Conservation (phyloP, 164 flowering plant species). For the Malania oleifera region DNA sequence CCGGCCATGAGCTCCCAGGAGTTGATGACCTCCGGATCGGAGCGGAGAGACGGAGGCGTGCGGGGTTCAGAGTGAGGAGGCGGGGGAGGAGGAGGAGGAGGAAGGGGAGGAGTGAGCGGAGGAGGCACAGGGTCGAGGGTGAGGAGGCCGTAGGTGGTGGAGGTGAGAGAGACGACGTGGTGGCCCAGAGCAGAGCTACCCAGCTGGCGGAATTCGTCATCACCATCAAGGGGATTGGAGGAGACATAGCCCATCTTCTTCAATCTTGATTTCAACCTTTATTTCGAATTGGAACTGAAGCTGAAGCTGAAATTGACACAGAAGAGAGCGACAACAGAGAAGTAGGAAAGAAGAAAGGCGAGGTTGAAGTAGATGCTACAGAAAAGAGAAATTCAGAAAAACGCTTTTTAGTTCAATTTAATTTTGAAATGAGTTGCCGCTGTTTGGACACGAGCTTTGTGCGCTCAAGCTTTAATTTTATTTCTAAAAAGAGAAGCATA, state of each 20-base stretch:
- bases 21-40: slow-evolving; percentile 68
- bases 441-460: slow-evolving; percentile 2
- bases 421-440: slow-evolving; percentile 13
- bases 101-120: neutral
- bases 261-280: neutral
- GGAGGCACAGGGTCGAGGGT: slow-evolving; percentile 56
- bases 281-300: neutral
- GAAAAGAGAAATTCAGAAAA: no score
- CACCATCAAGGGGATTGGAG: slow-evolving; percentile 51
- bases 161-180: slow-evolving; percentile 91
- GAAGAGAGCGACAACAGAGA: neutral
- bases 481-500: no score
- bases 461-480: slow-evolving; percentile 16
- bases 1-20: slow-evolving; percentile 98
- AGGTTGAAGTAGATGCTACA: no score
- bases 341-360: neutral
- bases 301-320: neutral
- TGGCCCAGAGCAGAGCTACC: slow-evolving; percentile 50
- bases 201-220: slow-evolving; percentile 55
- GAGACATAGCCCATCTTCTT: slow-evolving; percentile 75
- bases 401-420: slow-evolving; percentile 1
- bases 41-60: slow-evolving; percentile 24
- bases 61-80: slow-evolving; percentile 20
- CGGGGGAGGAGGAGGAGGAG: no score
- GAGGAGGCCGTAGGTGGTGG: slow-evolving; percentile 91